Evolutionary conservation across 257 asterid genomes (phyloP).

Genomic region (Solanum bukasovii): DNA sequence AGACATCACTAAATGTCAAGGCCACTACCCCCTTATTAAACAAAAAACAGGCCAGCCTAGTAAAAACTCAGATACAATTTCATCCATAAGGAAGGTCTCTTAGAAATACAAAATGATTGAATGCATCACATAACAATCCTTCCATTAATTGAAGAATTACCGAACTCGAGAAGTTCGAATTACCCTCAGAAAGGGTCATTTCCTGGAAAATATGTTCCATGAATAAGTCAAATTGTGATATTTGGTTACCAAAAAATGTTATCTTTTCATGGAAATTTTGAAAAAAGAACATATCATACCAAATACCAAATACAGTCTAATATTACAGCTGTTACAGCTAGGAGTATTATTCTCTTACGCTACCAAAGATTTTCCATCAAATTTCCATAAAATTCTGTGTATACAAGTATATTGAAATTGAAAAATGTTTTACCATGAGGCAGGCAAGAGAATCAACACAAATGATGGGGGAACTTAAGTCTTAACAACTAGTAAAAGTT

Average conservation of each 20-base stretch:
- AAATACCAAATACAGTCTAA: neutral
- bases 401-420: neutral
- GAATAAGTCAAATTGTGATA: neutral
- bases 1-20: neutral
- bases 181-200: neutral
- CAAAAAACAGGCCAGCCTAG: slow-evolving; percentile 4
- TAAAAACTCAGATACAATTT: neutral
- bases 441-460: neutral
- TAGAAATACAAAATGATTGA: neutral
- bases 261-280: neutral
- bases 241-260: neutral
- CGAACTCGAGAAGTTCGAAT: neutral
- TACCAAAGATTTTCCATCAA: neutral
- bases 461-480: neutral
- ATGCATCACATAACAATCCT: neutral
- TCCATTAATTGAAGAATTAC: neutral
- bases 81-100: neutral
- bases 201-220: no score
- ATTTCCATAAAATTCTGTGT: neutral
- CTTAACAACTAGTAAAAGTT: neutral
- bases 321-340: neutral
- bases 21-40: slow-evolving; percentile 3
- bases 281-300: neutral
- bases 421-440: neutral
- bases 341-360: neutral